Conservation (phyloP, 192 early-diverging fungal species). For the Backusella tuberculispora region DNA sequence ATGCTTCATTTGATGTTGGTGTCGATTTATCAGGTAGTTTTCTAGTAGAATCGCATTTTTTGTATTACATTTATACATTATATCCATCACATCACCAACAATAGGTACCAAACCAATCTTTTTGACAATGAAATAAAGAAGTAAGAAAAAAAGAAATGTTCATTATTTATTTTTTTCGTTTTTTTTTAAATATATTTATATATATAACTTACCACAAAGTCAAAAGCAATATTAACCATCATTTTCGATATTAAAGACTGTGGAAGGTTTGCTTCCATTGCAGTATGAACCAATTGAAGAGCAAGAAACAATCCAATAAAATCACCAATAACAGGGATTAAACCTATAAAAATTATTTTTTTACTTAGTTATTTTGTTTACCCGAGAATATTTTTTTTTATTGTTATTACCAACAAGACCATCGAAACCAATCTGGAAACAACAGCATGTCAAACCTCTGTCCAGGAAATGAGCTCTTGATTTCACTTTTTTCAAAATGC, state of each 20-base stretch:
- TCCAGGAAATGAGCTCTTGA: slow-evolving; percentile 46
- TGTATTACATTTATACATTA: slow-evolving; percentile 53
- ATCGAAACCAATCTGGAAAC: slow-evolving; percentile 44
- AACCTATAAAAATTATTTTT: slow-evolving; percentile 35
- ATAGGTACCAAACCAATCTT: slow-evolving; percentile 54
- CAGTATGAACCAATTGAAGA: slow-evolving; percentile 39
- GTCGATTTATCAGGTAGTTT: slow-evolving; percentile 32
- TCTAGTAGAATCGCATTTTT: slow-evolving; percentile 53
- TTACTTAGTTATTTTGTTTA: neutral
- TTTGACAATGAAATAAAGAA: neutral
- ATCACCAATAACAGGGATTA: slow-evolving; percentile 52
- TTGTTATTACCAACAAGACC: slow-evolving; percentile 45
- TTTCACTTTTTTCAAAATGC: slow-evolving; percentile 44
- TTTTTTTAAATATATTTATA: no score
- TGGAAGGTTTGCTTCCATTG: slow-evolving; percentile 48
- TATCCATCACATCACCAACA: slow-evolving; percentile 49
- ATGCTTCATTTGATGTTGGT: neutral
- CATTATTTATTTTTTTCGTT: no score
- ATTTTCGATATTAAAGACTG: slow-evolving; percentile 37
- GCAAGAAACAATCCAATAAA: slow-evolving; percentile 42
- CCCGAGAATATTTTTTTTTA: neutral
- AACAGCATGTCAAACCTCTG: slow-evolving; percentile 41
- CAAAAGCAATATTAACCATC: slow-evolving; percentile 47
- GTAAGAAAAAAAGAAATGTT: neutral
- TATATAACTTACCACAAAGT: slow-evolving; percentile 53